Percentiles rank a stretch among this genome's conserved stretches.
Conservation (phyloP, 768 basidiomycete genomes). For the Suillus ampliporus region DNA sequence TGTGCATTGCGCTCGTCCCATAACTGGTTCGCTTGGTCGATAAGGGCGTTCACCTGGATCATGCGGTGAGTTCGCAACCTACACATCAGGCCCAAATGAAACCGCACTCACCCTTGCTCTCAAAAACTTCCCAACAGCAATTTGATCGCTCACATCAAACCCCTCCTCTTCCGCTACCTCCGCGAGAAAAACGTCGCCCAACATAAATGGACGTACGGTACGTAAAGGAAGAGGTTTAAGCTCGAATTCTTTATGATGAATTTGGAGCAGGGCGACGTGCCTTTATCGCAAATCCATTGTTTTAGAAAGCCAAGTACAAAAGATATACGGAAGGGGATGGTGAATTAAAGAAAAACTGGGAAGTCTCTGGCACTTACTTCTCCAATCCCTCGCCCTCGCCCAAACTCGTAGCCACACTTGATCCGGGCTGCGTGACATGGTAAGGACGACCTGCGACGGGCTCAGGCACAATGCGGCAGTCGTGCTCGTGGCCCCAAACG, state of each 20-base stretch:
- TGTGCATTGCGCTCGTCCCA: conserved; percentile 78
- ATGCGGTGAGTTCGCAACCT: conserved; percentile 10
- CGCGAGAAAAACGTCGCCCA: conserved; percentile 78
- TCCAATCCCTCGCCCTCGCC: conserved; percentile 91
- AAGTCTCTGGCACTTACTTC: conserved; percentile 59
- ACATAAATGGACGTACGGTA: conserved; percentile 93
- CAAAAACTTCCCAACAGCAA: conserved; percentile 82
- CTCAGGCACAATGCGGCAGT: conserved; percentile 91
- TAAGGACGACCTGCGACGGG: conserved; percentile 91
- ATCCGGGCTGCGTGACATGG: conserved; percentile 93
- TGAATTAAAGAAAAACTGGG: background rate
- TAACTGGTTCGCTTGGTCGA: conserved; percentile 73
- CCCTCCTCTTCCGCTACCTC: conserved; percentile 80
- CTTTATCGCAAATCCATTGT: conserved; percentile 44
- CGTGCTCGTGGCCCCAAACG: conserved; percentile 99
- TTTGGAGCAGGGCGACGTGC: conserved; percentile 88
- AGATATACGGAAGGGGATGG: background rate
- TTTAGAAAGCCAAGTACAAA: background rate
- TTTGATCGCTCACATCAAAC: conserved; percentile 79
- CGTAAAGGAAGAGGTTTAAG: conserved; percentile 86
- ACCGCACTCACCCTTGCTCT: conserved; percentile 59
- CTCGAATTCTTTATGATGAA: conserved; percentile 88
- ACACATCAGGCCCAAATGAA: background rate
- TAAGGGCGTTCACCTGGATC: conserved; percentile 76
- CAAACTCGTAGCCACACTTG: conserved; percentile 91